Evolutionary conservation across 2,329 filamentous ascomycete genomes (phyloP).

Genomic region (Ophiostoma ulmi): DNA sequence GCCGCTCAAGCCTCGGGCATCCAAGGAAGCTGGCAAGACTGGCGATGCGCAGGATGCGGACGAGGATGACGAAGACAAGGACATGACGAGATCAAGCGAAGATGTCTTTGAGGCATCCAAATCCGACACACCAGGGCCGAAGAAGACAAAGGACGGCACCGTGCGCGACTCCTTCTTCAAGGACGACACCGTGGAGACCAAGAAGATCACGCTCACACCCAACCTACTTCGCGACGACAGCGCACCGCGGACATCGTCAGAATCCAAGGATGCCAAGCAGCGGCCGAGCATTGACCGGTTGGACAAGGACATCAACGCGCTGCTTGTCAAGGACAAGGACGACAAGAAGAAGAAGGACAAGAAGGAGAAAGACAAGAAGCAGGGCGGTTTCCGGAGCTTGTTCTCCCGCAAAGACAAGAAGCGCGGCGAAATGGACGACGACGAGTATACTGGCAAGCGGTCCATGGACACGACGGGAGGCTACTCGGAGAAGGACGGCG

Average conservation of each 20-base stretch:
- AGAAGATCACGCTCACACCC: constrained; percentile 94
- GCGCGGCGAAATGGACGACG: constrained; percentile 47
- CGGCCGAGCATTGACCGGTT: constrained; percentile 68
- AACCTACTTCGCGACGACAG: constrained; percentile 83
- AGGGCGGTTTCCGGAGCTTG: constrained; percentile 53
- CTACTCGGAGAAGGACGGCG: constrained; percentile 36
- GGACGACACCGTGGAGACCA: constrained; percentile 89
- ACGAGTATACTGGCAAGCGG: constrained; percentile 57
- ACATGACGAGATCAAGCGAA: constrained; percentile 52
- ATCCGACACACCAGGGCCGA: constrained; percentile 42
- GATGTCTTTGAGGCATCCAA: constrained; percentile 57
- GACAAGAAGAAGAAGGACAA: constrained; percentile 70
- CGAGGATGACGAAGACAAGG: constrained; percentile 36
- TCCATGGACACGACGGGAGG: constrained; percentile 47
- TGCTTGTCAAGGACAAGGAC: constrained; percentile 61
- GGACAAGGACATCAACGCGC: constrained; percentile 52
- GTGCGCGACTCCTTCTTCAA: constrained; percentile 95
- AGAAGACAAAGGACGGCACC: constrained; percentile 75
- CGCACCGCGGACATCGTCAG: constrained; percentile 44
- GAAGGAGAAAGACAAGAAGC: constrained; percentile 64
- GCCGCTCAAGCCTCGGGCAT: constrained; percentile 47
- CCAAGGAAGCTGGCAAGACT: constrained; percentile 37
- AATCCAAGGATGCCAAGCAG: constrained; percentile 53
- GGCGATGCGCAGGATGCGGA: constrained; percentile 31
- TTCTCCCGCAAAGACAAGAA: constrained; percentile 61